Base-by-base conservation (phyloP, 768 basidiomycete species). In the Phanerochaete carnosa region DNA sequence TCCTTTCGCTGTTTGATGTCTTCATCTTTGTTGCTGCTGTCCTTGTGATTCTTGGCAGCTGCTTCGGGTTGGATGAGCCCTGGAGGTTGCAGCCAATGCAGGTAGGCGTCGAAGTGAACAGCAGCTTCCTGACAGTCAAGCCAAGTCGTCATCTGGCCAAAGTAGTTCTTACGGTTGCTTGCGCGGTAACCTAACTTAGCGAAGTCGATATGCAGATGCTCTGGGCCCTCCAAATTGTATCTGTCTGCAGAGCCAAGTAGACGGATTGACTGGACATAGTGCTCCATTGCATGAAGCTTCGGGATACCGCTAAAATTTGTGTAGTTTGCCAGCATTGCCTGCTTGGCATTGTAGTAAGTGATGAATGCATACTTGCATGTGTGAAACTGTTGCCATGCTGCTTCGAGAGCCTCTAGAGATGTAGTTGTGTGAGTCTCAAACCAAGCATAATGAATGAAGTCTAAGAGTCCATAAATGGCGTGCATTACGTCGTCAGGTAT, bases 371-470 rank as follows among this genome's bases (percentile, higher is more conserved):
- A 39, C 58, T 79, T 79, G 63, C 75, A 59, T 1, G 58, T 22
- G 58, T 82, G 79, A 62, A 80, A 83, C 0, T 19, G 8, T 1
- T 61, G 13, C 0, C 79, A 68, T 0, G 73, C 66, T 0, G 65
- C 55, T 1, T 70, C 53, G 0, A 82, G 55, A 4, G 52, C 33
- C 0, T 45, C 23, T 0, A 80, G 70, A 0, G 73, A 75, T n/a
- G 62, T 45, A 0, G 72, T 66, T 55, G 60, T 63, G 33, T 79
- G 78, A 1, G 66, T 8, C 0, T 70, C 68, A 58, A 74, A 75
- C 43, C 75, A 74, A 0, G 76, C 73, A 15, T 75, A 59, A 58
- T 74, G 78, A 7, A 77, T 55, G 59, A 80, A 81, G 60, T 81
- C 75, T 0, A 79, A 62, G 0, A 79, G 29, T 0, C 68, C 73